Conservation (phyloP, 495 filamentous ascomycete species). For the Aspergillus kassunensis region DNA sequence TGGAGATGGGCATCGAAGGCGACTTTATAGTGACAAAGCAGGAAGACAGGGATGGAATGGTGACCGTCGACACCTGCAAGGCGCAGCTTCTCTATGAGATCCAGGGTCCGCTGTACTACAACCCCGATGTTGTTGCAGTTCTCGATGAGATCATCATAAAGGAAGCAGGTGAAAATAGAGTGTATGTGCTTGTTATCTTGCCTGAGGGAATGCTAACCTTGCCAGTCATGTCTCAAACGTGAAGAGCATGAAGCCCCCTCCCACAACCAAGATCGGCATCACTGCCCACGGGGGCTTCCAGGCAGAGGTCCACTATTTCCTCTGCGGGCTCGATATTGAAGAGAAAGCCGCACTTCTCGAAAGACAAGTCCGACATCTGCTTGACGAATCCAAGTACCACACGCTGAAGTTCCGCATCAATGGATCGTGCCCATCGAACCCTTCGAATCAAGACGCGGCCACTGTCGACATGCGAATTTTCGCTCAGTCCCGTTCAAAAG, state of each 20-base stretch:
- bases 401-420: conserved; percentile 10
- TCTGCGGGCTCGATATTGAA: conserved; percentile 43
- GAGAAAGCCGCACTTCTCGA: conserved; percentile 37
- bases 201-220: no score
- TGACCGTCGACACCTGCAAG: conserved; percentile 36
- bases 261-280: neutral
- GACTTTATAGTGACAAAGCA: conserved; percentile 22
- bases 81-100: conserved; percentile 51
- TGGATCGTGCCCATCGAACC: conserved; percentile 8
- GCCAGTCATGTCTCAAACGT: neutral
- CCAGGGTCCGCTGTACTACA: conserved; percentile 44
- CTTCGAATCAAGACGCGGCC: conserved; percentile 8
- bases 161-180: conserved; percentile 4
- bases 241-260: neutral
- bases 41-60: conserved; percentile 1
- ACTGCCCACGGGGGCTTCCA: conserved; percentile 5
- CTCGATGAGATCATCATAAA: conserved; percentile 32
- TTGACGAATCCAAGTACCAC: neutral
- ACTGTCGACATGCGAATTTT: conserved; percentile 20
- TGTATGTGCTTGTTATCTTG: neutral
- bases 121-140: conserved; percentile 43
- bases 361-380: conserved; percentile 19
- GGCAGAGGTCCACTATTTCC: conserved; percentile 25
- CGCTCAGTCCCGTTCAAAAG: conserved; percentile 10
- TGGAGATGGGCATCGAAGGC: conserved; percentile 38